Base-by-base conservation (phyloP, 2,329 filamentous ascomycete species). In the Colletotrichum lindemuthianum region DNA sequence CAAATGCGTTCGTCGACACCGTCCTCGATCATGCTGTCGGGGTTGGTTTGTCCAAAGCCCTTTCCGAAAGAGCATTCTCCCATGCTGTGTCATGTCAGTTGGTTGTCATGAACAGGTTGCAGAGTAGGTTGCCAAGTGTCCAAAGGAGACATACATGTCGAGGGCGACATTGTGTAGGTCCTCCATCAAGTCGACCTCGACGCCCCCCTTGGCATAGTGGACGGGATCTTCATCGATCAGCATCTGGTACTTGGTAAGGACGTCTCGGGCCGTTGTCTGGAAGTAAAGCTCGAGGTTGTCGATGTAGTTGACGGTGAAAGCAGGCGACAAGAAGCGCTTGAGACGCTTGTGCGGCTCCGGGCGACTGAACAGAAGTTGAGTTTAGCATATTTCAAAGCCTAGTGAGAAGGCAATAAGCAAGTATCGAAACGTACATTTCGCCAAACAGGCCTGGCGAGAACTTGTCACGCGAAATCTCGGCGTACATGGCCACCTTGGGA, bases 91-190 rank as follows among this genome's bases (percentile, higher is more conserved):
- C 2, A 2, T 2, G 4, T 50, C 11, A 58, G 9, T 15, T 9
- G 13, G 9, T 9, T 12, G 8, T 8, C 7, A n/a, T 4, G 2
- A n/a, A 15, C 15, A 13, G 6, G 7, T 10, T 11, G 15, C 15
- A 6, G 13, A 13, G 45, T 6, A 34, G 45, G 8, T 13, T 24
- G 24, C 24, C 9, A 32, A 16, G 10, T 4, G 1, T 10, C 1
- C 2, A 9, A 32, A 3, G 34, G 5, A 1, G 7, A 41, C 69
- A 43, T 40, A 68, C 69, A 70, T 72, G 24, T 72, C 71, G 12
- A 72, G 63, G 13, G 70, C 70, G 16, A 72, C 69, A 24, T 72
- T 72, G 37, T 72, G 70, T 8, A 72, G 66, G 49, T 72, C 71
- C 6, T 72, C 71, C 69, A 72, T 72, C 54, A 72, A 33, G 48